A percentile compares a stretch with the other conserved stretches of the same genome.
Evolutionary conservation across 1,139 yeast species (phyloP).

Genomic region (Lodderomyces parapsilosis): DNA sequence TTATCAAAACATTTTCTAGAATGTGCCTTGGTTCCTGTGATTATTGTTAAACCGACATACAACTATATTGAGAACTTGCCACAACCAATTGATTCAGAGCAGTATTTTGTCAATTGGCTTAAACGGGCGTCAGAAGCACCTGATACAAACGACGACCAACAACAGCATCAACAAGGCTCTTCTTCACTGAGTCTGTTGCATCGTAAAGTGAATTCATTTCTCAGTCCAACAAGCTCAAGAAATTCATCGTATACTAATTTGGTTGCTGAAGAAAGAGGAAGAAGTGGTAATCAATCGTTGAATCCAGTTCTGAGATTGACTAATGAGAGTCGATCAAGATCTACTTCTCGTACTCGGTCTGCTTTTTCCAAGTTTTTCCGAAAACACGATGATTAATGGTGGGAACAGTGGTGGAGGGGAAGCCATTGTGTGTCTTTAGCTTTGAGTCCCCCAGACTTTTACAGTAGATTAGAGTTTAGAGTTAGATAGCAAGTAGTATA

Average conservation of each 20-base stretch:
- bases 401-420: no score
- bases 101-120: slow-evolving; percentile 34
- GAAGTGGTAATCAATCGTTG: slow-evolving; percentile 4
- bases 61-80: slow-evolving; percentile 30
- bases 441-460: no score
- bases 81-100: slow-evolving; percentile 26
- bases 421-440: no score
- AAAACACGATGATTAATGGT: background rate
- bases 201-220: slow-evolving; percentile 1
- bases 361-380: slow-evolving; percentile 20
- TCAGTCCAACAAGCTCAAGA: slow-evolving; percentile 23
- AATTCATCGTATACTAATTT: slow-evolving; percentile 14
- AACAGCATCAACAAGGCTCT: background rate
- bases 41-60: slow-evolving; percentile 61
- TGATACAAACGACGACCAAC: background rate
- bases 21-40: slow-evolving; percentile 67
- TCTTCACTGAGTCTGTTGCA: slow-evolving; percentile 1
- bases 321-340: slow-evolving; percentile 14
- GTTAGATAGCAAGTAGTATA: no score
- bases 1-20: slow-evolving; percentile 64
- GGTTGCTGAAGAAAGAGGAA: slow-evolving; percentile 14
- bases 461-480: no score
- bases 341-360: slow-evolving; percentile 18
- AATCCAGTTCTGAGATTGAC: slow-evolving; percentile 5
- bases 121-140: slow-evolving; percentile 6